A percentile compares a stretch with the other conserved stretches of the same genome.
Conservation (phyloP, 1,284 basidiomycete genomes). For the Malassezia globosa region DNA sequence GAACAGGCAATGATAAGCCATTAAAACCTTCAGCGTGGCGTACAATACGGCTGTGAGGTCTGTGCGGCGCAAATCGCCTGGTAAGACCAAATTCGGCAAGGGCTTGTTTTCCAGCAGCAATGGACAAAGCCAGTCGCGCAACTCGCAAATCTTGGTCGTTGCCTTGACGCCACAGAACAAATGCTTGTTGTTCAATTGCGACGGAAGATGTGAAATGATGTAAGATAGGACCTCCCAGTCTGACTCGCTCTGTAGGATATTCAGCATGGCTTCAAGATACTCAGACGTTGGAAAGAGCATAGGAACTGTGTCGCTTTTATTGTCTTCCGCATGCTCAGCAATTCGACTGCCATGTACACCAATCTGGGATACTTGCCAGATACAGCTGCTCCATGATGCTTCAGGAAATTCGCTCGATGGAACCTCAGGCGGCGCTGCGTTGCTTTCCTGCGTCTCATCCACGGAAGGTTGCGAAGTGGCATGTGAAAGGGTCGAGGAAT, state of each 20-base stretch:
- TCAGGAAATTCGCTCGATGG: neutral
- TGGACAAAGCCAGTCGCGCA: constrained; percentile 62
- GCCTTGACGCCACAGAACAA: constrained; percentile 83
- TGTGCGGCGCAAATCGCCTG: constrained; percentile 51
- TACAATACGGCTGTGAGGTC: constrained; percentile 82
- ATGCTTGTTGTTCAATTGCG: constrained; percentile 88
- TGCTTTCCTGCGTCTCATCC: neutral
- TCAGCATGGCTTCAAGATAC: constrained; percentile 61
- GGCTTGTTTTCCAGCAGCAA: constrained; percentile 57
- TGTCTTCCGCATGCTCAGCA: constrained; percentile 23
- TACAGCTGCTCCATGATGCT: neutral
- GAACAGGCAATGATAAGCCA: constrained; percentile 76
- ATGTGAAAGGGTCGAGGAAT: neutral
- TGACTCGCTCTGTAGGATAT: constrained; percentile 62
- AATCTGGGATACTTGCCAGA: constrained; percentile 1
- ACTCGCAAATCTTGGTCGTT: constrained; percentile 56
- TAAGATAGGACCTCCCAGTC: constrained; percentile 95
- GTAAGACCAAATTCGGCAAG: constrained; percentile 56
- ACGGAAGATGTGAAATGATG: constrained; percentile 76
- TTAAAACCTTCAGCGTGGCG: constrained; percentile 73
- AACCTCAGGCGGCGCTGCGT: neutral
- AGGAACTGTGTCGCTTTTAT: constrained; percentile 21
- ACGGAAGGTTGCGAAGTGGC: neutral
- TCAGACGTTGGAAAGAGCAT: constrained; percentile 61
- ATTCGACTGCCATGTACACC: neutral